phyloP scores from a whole-genome alignment of 768 basidiomycete species.

The Rhodotorula sphaerocarpa region DNA sequence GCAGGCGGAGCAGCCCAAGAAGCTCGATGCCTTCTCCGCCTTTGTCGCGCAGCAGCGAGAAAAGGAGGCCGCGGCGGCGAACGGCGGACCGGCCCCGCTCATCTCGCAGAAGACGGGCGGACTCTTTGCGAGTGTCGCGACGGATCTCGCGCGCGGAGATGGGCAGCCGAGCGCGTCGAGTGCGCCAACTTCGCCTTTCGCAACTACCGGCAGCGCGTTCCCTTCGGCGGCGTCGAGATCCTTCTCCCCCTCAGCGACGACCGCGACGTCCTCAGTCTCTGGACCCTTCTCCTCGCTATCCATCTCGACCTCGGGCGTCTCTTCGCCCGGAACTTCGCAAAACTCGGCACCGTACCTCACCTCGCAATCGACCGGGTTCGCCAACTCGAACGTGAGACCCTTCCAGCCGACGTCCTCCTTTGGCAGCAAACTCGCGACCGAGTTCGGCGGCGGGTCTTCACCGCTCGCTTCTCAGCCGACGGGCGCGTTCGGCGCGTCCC shows the following conservation, averaged over 20 bases:
- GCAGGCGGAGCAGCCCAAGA: constrained; percentile 3
- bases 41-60: constrained; percentile 28
- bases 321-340: neutral
- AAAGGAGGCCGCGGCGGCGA: constrained; percentile 11
- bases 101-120: constrained; percentile 37
- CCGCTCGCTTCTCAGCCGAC: neutral
- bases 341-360: constrained; percentile 5
- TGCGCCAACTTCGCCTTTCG: neutral
- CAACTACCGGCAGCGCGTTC: neutral
- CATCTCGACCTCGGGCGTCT: neutral
- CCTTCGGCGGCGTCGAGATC: neutral
- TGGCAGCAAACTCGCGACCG: constrained; percentile 26
- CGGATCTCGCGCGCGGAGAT: constrained; percentile 30
- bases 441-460: constrained; percentile 3
- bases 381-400: constrained; percentile 31
- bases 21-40: constrained; percentile 26
- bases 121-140: constrained; percentile 31
- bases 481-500: neutral
- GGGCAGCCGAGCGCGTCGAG: neutral
- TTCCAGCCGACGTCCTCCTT: constrained; percentile 39
- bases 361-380: constrained; percentile 23
- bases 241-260: neutral
- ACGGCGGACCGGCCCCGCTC: constrained; percentile 37
- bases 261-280: neutral
- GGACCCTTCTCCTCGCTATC: constrained; percentile 6